A percentile compares a stretch with the other conserved stretches of the same genome.
Conservation (phyloP, 2,329 filamentous ascomycete genomes). For the Cyphellophora attinorum region DNA sequence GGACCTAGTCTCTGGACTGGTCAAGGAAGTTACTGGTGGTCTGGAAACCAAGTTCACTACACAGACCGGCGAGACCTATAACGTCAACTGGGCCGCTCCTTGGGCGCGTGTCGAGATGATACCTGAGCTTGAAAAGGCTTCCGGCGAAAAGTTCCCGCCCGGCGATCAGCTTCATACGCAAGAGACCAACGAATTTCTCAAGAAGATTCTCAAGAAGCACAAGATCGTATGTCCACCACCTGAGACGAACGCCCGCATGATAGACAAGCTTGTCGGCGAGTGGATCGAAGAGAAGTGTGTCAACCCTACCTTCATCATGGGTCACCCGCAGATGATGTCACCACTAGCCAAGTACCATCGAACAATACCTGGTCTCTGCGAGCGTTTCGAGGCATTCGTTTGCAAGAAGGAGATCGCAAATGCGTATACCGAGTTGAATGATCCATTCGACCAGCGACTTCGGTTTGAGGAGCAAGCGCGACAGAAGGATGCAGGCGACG, state of each 20-base stretch:
- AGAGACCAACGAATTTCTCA: constrained; percentile 83
- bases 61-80: constrained; percentile 73
- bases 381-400: constrained; percentile 96
- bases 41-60: constrained; percentile 82
- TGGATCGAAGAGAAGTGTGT: constrained; percentile 91
- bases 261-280: constrained; percentile 88
- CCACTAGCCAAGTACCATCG: constrained; percentile 95
- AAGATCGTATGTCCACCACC: constrained; percentile 84
- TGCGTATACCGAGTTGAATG: constrained; percentile 95
- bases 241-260: constrained; percentile 87
- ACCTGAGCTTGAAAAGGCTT: constrained; percentile 76
- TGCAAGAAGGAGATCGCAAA: constrained; percentile 97
- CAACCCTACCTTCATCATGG: constrained; percentile 84
- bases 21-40: constrained; percentile 77
- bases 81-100: constrained; percentile 92
- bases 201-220: constrained; percentile 74
- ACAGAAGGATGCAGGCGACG: constrained; percentile 93
- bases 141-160: constrained; percentile 87
- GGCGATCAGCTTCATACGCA: constrained; percentile 80
- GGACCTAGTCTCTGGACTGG: constrained; percentile 78
- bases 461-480: constrained; percentile 90
- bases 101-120: constrained; percentile 97
- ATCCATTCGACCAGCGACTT: constrained; percentile 86
- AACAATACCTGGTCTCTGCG: constrained; percentile 69
- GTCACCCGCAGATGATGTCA: constrained; percentile 83